Evolutionary conservation across 306 rosid genomes (phyloP), one percentile per base, ranked within the genome.

Genomic region (Prosopis cineraria): DNA sequence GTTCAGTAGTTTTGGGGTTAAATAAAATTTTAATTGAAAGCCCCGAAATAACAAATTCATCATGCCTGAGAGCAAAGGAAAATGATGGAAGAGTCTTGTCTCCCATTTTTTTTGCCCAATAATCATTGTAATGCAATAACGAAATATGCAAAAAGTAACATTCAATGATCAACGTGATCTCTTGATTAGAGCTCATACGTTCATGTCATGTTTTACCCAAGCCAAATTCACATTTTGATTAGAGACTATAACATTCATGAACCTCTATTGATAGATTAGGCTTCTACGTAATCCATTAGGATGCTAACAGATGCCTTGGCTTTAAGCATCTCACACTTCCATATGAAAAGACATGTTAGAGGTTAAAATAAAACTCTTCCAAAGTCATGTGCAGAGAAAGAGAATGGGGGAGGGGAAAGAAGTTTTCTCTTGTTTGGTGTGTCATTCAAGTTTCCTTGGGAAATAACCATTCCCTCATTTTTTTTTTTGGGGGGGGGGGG

Each of bases 181-280:
- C 6, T 41, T 22, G 45, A 20, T 63, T 40, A 52, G 45, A 63
- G 20, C 70, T 43, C 70, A 47, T 63, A 41, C 5, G 53, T 36
- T 58, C 41, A 72, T 27, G 37, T 66, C 52, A 74, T 44, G 67
- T 43, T 68, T 73, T 59, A 78, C 37, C 31, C 59, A 3, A 70
- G 41, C 55, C 53, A 81, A 73, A 63, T 43, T 34, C 59, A 59
- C n/a, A 58, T 10, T 56, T 56, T 56, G 17, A 4, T 25, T 56
- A 25, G 7, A 27, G 6, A 55, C 10, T 3, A 55, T 8, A 50
- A 8, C 20, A n/a, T 29, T 52, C 59, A 52, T 52, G 29, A 8
- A 12, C 59, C 29, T 20, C 59, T 52, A 20, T 52, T 52, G 59
- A 52, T n/a, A 52, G 27, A 52, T 52, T 52, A 20, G 10, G 59